Evolutionary conservation across 2,329 filamentous ascomycete species (phyloP), one percentile per base, ranked within the genome.

Genomic region (Phyllosticta citribraziliensis): DNA sequence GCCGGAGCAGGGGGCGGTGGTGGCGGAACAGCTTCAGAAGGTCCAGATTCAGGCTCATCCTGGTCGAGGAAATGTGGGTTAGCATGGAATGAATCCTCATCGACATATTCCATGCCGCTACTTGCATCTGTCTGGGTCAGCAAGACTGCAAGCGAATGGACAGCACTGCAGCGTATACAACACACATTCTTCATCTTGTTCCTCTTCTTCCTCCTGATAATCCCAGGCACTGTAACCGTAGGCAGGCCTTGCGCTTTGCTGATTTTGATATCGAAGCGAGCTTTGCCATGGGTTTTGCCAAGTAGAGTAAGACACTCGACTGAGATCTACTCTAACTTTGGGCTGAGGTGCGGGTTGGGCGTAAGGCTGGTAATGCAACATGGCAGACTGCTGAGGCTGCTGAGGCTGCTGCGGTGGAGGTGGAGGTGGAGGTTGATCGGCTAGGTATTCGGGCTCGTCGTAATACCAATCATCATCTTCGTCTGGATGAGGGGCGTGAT

Each of bases 81-180:
- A 59, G 52, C 33, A 35, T 47, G 17, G 54, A 24, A 52, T 24
- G 47, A 24, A 20, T 50, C 50, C 2, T 12, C n/a, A 14, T 20
- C 40, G 35, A 35, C 52, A 25, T 40, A 33, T 20, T 55, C 35
- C 12, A 55, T 55, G 52, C 58, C 55, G 58, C 58, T 60, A 60
- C 58, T 60, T 60, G 58, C 58, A 60, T 60, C 58, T 60, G 22
- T 47, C 24, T 1, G 11, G 9, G 14, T 24, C 17, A 27, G 14
- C 19, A 20, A 59, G 57, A 17, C n/a, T 8, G 57, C 14, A 20
- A 14, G 24, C 9, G n/a, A n/a, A n/a, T n/a, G n/a, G n/a, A n/a
- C 14, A n/a, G 22, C 55, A 47, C 24, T 9, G 14, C 27, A 12
- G 5, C 40, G 12, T 55, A 25, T n/a, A 11, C 14, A n/a, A n/a